Evolutionary conservation across 345 rosid genomes (phyloP).

Genomic region (Heritiera fomes): DNA sequence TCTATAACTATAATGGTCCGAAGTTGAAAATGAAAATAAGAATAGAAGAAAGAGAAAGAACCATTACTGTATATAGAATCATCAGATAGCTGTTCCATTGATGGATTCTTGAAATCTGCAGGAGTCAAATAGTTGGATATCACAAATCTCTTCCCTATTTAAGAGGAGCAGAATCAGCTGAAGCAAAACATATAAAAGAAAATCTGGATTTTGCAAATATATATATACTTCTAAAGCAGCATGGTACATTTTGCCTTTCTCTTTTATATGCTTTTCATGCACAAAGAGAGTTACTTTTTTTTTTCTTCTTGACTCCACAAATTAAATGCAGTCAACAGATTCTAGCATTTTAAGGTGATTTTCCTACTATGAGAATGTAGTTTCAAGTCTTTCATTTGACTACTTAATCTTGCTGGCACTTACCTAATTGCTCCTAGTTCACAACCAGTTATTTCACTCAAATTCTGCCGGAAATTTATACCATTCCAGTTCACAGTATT

Average conservation of each 20-base stretch:
- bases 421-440: slow-evolving; percentile 2
- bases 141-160: not conserved
- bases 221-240: not conserved
- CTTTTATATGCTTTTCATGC: not conserved
- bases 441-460: not conserved
- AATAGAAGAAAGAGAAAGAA: not conserved
- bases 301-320: not conserved
- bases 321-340: not conserved
- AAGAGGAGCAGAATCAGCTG: not conserved
- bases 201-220: not conserved
- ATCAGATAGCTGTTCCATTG: slow-evolving; percentile 31
- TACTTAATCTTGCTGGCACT: not conserved
- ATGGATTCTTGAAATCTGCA: slow-evolving; percentile 43
- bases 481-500: not conserved
- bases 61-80: slow-evolving; percentile 38
- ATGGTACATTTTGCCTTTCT: not conserved
- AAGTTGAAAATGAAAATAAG: not conserved
- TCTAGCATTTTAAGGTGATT: not conserved
- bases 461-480: not conserved
- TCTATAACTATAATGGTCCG: not conserved
- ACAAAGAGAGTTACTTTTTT: not conserved
- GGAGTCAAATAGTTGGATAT: slow-evolving; percentile 12
- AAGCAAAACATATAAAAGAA: not conserved
- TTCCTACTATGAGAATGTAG: not conserved
- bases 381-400: not conserved